Conservation (phyloP, 805 yeast genomes). For the Blastobotrys attinorum region DNA sequence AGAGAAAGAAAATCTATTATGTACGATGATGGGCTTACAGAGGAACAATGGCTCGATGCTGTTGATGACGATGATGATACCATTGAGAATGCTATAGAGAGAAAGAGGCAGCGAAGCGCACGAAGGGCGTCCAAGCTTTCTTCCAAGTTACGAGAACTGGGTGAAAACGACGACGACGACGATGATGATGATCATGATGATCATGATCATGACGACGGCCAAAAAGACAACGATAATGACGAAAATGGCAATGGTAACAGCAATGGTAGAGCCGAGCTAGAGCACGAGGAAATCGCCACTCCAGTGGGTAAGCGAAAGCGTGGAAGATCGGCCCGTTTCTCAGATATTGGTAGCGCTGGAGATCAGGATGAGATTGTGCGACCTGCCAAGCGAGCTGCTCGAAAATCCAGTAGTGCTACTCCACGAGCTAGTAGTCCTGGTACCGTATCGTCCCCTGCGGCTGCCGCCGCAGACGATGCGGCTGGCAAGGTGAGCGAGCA, state of each 20-base stretch:
- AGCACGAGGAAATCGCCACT: no score
- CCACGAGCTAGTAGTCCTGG: no score
- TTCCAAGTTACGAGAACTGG: not conserved
- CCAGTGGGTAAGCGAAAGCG: constrained; percentile 35
- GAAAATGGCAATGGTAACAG: constrained; percentile 38
- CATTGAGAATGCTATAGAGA: constrained; percentile 45
- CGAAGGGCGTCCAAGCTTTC: not conserved
- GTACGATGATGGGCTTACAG: constrained; percentile 79
- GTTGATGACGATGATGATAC: constrained; percentile 49
- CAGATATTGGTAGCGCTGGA: not conserved
- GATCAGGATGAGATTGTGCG: not conserved
- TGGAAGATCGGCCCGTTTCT: constrained; percentile 43
- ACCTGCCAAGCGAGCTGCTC: not conserved
- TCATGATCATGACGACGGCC: constrained; percentile 18
- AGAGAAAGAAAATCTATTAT: constrained; percentile 67
- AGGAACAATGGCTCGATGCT: constrained; percentile 79
- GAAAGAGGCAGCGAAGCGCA: constrained; percentile 26
- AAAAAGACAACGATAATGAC: no score
- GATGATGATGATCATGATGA: not conserved
- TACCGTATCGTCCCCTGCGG: no score
- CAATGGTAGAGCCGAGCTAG: no score
- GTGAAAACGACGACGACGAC: not conserved
- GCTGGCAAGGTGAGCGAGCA: not conserved
- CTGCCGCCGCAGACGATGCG: not conserved
- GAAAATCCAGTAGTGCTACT: not conserved